Base-by-base conservation (phyloP, 371 early-diverging fungal species). In the Chytridiales sp. region DNA sequence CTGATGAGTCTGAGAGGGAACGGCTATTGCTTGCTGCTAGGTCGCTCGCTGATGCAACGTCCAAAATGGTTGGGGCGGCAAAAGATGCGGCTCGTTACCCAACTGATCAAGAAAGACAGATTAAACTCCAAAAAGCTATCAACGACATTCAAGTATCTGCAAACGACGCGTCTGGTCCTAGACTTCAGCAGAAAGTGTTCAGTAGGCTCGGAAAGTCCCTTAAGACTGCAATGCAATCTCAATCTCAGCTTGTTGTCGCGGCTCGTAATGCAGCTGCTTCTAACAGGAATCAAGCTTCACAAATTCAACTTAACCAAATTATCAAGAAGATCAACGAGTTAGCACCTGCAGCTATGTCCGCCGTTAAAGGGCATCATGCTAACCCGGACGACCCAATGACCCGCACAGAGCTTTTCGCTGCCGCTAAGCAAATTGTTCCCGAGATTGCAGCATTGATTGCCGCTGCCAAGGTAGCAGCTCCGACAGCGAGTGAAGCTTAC, bases 251-350 rank as follows among this genome's bases (percentile, higher is more conserved):
- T 21, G 67, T 75, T 15, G 43, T 64, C 8, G 76, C 78, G 1
- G 55, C 75, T 5, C 51, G 62, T 4, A 59, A 56, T 40, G 65
- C 71, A 13, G 74, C 72, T 3, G 35, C 69, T 11, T 71, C 75
- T 13, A 79, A 75, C 54, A 63, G 76, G 5, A 70, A 80, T 55
- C 81, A 74, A 53, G 54, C 61, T 0, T 70, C 74, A n/a, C 80
- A 80, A 47, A 46, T 70, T 15, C 64, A 72, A 26, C 61, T 83
- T 1, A 80, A 75, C 43, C 68, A 61, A 32, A 64, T 70, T 11
- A 60, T 68, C 8, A 62, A 68, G 42, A 40, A 59, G 0, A 59
- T 74, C 30, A 35, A 50, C 5, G 78, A 78, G 11, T 36, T 52
- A 15, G 64, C 58, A 1, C 68, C 75, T 3, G 39, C 66, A 9